Percentiles rank a stretch among this genome's conserved stretches.
Conservation (phyloP, 805 yeast genomes). For the Myxozyma udenii region DNA sequence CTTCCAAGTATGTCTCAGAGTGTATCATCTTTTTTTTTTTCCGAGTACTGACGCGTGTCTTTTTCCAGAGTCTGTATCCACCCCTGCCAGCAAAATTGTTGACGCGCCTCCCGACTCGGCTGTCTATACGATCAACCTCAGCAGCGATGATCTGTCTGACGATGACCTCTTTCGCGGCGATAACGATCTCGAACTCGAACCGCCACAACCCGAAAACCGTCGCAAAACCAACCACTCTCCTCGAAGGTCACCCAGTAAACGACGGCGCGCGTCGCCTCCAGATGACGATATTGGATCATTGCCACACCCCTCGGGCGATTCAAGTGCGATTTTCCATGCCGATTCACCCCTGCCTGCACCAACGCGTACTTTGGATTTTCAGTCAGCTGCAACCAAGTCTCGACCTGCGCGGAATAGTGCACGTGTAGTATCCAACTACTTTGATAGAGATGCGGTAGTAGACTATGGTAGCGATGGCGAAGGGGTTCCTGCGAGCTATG, state of each 20-base stretch:
- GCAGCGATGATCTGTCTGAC: slow-evolving; percentile 13
- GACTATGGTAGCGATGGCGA: neutral
- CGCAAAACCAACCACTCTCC: slow-evolving; percentile 15
- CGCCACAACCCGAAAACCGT: neutral
- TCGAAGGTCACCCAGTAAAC: slow-evolving; percentile 24
- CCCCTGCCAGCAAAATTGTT: slow-evolving; percentile 2
- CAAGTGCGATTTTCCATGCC: neutral
- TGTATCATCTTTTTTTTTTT: no score
- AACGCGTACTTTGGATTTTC: neutral
- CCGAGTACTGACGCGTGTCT: no score
- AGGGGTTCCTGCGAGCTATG: neutral
- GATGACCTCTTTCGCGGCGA: neutral
- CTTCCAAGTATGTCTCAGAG: no score
- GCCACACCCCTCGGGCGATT: neutral
- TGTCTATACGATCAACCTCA: slow-evolving; percentile 20
- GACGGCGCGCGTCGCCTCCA: slow-evolving; percentile 1
- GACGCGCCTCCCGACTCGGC: slow-evolving; percentile 1
- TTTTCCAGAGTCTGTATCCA: no score
- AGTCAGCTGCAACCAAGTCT: neutral
- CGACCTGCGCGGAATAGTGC: neutral
- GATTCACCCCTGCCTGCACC: neutral
- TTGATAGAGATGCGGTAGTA: neutral
- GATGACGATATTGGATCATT: neutral
- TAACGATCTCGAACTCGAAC: neutral
- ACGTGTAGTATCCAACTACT: neutral